Base-by-base conservation (phyloP, 768 basidiomycete species). In the Ephemerocybe angulata region DNA sequence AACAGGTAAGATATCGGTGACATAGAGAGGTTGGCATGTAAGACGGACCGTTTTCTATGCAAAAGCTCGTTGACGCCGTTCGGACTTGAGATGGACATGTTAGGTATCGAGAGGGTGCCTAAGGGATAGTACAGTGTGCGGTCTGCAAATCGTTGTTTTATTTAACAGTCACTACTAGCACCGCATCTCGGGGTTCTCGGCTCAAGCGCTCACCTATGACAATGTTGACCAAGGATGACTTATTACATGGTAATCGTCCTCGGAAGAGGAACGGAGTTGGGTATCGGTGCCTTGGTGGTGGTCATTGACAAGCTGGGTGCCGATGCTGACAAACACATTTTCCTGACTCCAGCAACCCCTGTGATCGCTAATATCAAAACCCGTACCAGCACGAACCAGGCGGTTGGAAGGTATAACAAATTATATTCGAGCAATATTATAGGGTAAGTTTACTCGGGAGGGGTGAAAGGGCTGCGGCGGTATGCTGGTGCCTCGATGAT, bases 381-480 rank as follows among this genome's bases (percentile, higher is more conserved):
- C 17, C 33, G 17, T 35, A 17, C 33, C 33, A 17, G 33, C 10
- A 60, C 42, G 27, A 53, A 31, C 43, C 55, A 13, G 33, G 30
- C 13, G 30, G 28, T 17, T 27, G 37, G 31, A 31, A 54, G 46
- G 50, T 57, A 57, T 50, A 56, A 43, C 49, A 52, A 29, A 56
- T 33, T 52, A 56, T 57, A 58, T 59, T 58, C 11, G 46, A 25
- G 43, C 24, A 19, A 22, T 4, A 33, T 15, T 53, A 8, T 17
- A 47, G 17, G 33, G 37, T 50, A 53, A 19, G 65, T 63, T 69
- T 73, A 82, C 67, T 89, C 88, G 65, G 78, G 79, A 60, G 90
- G 87, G 53, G 85, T 76, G 67, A 92, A 91, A n/a, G 90, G 90
- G 62, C 84, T 88, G 52, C 80, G 79, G 55, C 87, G 85, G 58